A percentile compares a stretch with the other conserved stretches of the same genome.
These are phyloP conservation scores for Aspergillus kassunensis DNA, from an alignment of 495 filamentous ascomycete genomes.

Conservation along the genomic window DNA sequence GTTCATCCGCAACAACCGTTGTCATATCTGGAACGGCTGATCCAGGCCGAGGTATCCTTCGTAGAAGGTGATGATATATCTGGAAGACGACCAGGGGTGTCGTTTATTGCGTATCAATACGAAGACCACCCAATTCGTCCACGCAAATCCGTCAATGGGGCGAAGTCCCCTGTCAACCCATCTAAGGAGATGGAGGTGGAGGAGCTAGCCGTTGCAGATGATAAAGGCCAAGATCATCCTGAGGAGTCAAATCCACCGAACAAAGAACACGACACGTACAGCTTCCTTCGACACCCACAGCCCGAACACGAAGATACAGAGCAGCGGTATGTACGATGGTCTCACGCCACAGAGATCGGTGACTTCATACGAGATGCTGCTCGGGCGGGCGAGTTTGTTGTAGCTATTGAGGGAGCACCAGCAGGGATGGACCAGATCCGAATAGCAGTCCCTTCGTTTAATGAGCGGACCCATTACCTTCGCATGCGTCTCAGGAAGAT, in stretches of 20 bases:
- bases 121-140: slow-evolving; percentile 54
- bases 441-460: slow-evolving; percentile 80
- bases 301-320: slow-evolving; percentile 19
- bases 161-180: slow-evolving; percentile 29
- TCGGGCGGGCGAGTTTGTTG: slow-evolving; percentile 74
- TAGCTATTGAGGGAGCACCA: slow-evolving; percentile 72
- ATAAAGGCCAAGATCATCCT: not conserved
- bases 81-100: slow-evolving; percentile 65
- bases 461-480: slow-evolving; percentile 83
- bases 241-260: not conserved
- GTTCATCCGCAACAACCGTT: slow-evolving; percentile 91
- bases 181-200: slow-evolving; percentile 1
- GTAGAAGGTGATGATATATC: slow-evolving; percentile 55
- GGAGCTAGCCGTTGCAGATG: slow-evolving; percentile 26
- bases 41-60: slow-evolving; percentile 81
- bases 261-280: slow-evolving; percentile 31
- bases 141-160: slow-evolving; percentile 35
- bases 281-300: slow-evolving; percentile 30
- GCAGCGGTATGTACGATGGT: slow-evolving; percentile 79
- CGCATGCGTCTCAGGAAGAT: slow-evolving; percentile 70
- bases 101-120: slow-evolving; percentile 76
- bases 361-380: slow-evolving; percentile 95
- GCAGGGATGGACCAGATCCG: slow-evolving; percentile 58
- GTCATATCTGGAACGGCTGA: slow-evolving; percentile 85
- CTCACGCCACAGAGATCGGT: slow-evolving; percentile 80